These are phyloP conservation scores for Bolboschoenus planiculmis DNA, from an alignment of 176 grass and related monocot species.

Conservation along the genomic window DNA sequence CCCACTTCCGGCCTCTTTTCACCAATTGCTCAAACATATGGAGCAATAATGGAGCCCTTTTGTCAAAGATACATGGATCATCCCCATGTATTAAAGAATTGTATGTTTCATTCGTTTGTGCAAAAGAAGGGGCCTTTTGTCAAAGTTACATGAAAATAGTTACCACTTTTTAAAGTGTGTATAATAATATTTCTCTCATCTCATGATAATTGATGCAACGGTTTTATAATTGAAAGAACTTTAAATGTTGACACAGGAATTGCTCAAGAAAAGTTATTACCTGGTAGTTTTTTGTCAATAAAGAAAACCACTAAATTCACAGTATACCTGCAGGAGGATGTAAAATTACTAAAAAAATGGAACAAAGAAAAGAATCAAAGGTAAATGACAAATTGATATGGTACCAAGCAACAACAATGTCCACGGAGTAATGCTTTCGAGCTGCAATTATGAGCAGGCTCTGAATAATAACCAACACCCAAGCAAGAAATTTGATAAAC, in stretches of 20 bases:
- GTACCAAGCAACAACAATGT: slow-evolving; percentile 97
- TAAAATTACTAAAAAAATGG: slow-evolving; percentile 13
- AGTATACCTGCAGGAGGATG: slow-evolving; percentile 63
- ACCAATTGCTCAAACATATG: not conserved
- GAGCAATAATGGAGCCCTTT: not conserved
- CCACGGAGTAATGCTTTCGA: slow-evolving; percentile 91
- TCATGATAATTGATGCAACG: slow-evolving; percentile 7
- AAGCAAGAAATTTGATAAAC: slow-evolving; percentile 75
- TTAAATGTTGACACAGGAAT: not conserved
- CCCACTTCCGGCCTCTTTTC: not conserved
- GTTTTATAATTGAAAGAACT: not conserved
- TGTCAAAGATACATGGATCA: not conserved
- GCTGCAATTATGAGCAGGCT: slow-evolving; percentile 92
- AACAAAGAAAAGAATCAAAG: not conserved
- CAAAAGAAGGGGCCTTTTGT: not conserved
- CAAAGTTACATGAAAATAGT: not conserved
- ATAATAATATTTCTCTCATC: not conserved
- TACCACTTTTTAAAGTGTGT: not conserved
- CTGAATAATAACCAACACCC: slow-evolving; percentile 85
- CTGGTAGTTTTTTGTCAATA: slow-evolving; percentile 79
- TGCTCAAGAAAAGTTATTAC: slow-evolving; percentile 21
- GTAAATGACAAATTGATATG: slow-evolving; percentile 9
- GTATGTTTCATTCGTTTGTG: not conserved
- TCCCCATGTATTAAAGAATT: not conserved
- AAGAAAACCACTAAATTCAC: slow-evolving; percentile 94